Base-by-base conservation (phyloP, 1,139 yeast species). In the Geotrichum carabidarum region DNA sequence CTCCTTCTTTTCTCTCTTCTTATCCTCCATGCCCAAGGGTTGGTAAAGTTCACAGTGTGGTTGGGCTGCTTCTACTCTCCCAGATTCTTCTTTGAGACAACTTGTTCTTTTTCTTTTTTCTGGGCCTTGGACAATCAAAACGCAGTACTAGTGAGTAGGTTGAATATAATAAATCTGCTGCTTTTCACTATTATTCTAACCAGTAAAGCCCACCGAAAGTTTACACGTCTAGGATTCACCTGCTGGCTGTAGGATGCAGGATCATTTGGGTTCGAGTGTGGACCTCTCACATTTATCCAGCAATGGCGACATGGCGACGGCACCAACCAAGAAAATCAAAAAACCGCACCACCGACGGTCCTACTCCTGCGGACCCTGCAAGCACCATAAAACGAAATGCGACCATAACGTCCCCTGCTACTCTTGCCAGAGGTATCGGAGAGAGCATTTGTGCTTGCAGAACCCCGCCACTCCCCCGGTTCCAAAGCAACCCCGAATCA, bases 361-460 rank as follows among this genome's bases (percentile, higher is more conserved):
- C 14, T 53, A 53, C 22, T 44, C 56, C 22, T 53, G 53, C 46
- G 56, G 56, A 8, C 56, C 56, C 8, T 53, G 56, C 38, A 48
- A 53, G 32, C 40, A 14, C 11, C 52, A 48, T 38, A 53, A 53
- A 37, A 48, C 52, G n/a, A 50, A 50, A 22, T 53, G 56, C 44
- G 53, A 48, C 36, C 56, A 53, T n/a, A 31, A 11, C 11, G 14
- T 43, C 18, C 56, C 56, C 17, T 53, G 56, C 44, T 17, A 36
- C n/a, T 53, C 53, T 9, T 53, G 56, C 44, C 36, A 22, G 12
- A 44, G 56, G 15, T 53, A 53, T 38, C 40, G 50, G 4, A 45
- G 56, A 11, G 52, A 48, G 30, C 31, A 44, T 18, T 35, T 32
- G 9, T 45, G 54, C 32, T 34, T 35, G 27, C 37, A 31, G 34